phyloP scores from a whole-genome alignment of 495 filamentous ascomycete species.

The Penicillium macrosclerotiorum region DNA sequence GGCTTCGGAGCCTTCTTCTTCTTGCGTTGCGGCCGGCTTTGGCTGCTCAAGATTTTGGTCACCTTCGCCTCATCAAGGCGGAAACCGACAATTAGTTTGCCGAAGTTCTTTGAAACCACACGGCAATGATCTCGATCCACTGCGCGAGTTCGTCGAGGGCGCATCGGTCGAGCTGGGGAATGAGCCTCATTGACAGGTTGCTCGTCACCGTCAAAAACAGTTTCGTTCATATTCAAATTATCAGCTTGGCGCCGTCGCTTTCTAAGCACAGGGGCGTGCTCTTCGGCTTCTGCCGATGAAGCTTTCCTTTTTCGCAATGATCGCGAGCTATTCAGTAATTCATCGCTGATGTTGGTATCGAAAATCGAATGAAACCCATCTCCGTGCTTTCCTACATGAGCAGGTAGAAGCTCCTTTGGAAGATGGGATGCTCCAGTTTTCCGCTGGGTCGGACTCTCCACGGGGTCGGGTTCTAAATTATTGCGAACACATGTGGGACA shows the following conservation, averaged over 20 bases:
- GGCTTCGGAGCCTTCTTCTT: constrained; percentile 39
- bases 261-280: constrained; percentile 43
- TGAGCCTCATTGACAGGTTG: constrained; percentile 7
- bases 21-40: constrained; percentile 32
- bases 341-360: constrained; percentile 70
- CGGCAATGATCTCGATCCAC: constrained; percentile 36
- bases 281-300: constrained; percentile 54
- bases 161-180: constrained; percentile 30
- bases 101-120: constrained; percentile 32
- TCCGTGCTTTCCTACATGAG: constrained; percentile 64
- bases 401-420: constrained; percentile 72
- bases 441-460: constrained; percentile 39
- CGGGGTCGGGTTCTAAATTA: constrained; percentile 52
- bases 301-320: constrained; percentile 84
- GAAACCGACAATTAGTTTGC: constrained; percentile 57
- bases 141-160: constrained; percentile 36
- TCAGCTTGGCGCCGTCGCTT: constrained; percentile 46
- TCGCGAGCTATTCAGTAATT: constrained; percentile 81
- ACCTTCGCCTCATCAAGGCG: constrained; percentile 59
- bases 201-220: constrained; percentile 20
- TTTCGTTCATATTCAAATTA: constrained; percentile 16
- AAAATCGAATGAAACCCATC: constrained; percentile 86
- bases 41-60: constrained; percentile 51
- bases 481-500: constrained; percentile 75
- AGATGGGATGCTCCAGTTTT: constrained; percentile 52